Evolutionary conservation across 805 yeast species (phyloP).

Genomic region (Candida wancherniae): DNA sequence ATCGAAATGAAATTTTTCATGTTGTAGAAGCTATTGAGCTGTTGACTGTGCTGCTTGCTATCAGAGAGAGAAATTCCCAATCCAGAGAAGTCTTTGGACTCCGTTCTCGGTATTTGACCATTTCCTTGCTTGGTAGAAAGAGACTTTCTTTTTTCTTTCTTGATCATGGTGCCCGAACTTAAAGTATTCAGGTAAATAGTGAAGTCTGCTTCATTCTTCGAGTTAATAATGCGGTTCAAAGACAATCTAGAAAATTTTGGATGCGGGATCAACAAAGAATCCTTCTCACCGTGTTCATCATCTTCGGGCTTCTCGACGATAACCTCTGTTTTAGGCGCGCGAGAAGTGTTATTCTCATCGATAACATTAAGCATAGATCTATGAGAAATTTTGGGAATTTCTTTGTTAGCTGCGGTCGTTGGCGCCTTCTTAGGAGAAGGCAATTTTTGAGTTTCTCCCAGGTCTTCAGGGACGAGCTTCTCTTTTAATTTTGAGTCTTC

Average conservation of each 20-base stretch:
- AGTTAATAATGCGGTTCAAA: conserved; percentile 30
- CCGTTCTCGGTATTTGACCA: conserved; percentile 20
- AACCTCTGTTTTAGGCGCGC: not conserved
- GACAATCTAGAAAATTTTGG: conserved; percentile 41
- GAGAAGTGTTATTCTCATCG: conserved; percentile 13
- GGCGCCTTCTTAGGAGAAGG: no score
- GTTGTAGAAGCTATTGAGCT: conserved; percentile 1
- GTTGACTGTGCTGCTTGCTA: conserved; percentile 2
- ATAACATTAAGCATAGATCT: conserved; percentile 22
- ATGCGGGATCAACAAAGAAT: conserved; percentile 36
- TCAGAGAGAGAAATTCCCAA: conserved; percentile 14
- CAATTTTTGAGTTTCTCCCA: no score
- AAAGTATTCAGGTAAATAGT: conserved; percentile 9
- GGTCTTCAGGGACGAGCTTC: not conserved
- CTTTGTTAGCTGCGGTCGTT: not conserved
- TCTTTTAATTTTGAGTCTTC: not conserved
- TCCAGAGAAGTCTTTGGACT: conserved; percentile 25
- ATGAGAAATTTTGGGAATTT: conserved; percentile 7
- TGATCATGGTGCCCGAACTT: conserved; percentile 16
- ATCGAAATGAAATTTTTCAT: conserved; percentile 19
- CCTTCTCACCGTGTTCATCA: no score
- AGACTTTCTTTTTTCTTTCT: conserved; percentile 4
- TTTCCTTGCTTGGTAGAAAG: conserved; percentile 12
- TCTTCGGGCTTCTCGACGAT: not conserved
- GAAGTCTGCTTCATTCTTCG: conserved; percentile 6